phyloP scores from a whole-genome alignment of 2,329 filamentous ascomycete species.

The Penicillium sp. region DNA sequence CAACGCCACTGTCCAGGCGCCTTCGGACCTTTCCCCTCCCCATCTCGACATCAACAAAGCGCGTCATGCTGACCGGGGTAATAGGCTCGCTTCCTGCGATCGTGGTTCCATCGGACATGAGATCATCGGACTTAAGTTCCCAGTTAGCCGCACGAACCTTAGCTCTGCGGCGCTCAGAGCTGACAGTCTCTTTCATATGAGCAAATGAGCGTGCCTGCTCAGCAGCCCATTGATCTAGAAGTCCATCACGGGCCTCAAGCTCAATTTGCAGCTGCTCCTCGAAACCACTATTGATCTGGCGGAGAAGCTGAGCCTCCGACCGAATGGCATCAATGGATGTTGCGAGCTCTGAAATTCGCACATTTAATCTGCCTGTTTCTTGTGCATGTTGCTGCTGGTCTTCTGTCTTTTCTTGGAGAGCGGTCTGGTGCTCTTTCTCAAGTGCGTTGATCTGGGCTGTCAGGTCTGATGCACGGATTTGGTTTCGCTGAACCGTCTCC shows the following conservation, averaged over 20 bases:
- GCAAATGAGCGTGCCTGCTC: conserved; percentile 36
- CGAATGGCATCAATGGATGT: conserved; percentile 40
- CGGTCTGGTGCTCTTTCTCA: conserved; percentile 29
- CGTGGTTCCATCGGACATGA: conserved; percentile 30
- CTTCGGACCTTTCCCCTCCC: conserved; percentile 40
- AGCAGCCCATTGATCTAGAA: conserved; percentile 35
- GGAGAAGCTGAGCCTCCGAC: conserved; percentile 38
- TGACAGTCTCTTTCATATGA: conserved; percentile 39
- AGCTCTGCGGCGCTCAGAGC: conserved; percentile 39
- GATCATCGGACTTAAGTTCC: conserved; percentile 39
- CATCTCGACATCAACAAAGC: conserved; percentile 45
- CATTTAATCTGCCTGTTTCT: conserved; percentile 42
- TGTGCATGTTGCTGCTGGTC: conserved; percentile 33
- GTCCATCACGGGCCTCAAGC: conserved; percentile 34
- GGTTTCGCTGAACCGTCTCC: conserved; percentile 35
- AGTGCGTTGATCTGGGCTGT: conserved; percentile 36
- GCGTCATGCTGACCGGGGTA: conserved; percentile 43
- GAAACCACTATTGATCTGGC: conserved; percentile 35
- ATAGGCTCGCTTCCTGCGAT: conserved; percentile 41
- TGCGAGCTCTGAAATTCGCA: conserved; percentile 41
- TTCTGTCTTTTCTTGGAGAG: conserved; percentile 23
- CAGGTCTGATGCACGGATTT: conserved; percentile 35
- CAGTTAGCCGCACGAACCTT: conserved; percentile 44
- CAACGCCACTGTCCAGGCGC: conserved; percentile 44
- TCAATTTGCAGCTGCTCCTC: conserved; percentile 41